phyloP scores from a whole-genome alignment of 176 grass and related monocot genomes.

The Triticum timopheevii region DNA sequence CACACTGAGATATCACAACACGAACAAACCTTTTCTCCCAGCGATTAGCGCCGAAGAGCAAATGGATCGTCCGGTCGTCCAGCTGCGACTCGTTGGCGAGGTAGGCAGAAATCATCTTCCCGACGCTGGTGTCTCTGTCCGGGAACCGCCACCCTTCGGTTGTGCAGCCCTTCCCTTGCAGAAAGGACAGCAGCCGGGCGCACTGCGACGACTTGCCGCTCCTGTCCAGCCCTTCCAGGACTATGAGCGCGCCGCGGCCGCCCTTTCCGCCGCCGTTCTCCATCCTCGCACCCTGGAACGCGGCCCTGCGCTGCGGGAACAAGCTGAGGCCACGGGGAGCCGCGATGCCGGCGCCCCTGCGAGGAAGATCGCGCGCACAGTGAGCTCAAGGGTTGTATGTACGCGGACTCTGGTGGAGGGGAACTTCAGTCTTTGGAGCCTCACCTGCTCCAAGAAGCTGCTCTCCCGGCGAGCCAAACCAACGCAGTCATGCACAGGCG shows the following conservation, averaged over 20 bases:
- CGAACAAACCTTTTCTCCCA: conserved; percentile 81
- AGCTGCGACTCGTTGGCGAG: conserved; percentile 79
- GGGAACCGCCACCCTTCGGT: conserved; percentile 81
- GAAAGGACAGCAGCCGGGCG: conserved; percentile 56
- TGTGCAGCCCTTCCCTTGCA: conserved; percentile 49
- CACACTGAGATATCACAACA: background rate
- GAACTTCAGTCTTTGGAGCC: background rate
- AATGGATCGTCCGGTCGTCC: conserved; percentile 77
- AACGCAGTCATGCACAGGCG: conserved; percentile 43
- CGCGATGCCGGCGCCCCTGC: conserved; percentile 23
- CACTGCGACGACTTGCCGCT: conserved; percentile 86
- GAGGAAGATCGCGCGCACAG: background rate
- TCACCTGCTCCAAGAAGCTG: conserved; percentile 35
- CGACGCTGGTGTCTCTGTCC: conserved; percentile 62
- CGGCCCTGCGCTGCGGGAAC: background rate
- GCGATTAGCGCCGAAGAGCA: conserved; percentile 92
- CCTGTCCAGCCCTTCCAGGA: conserved; percentile 79
- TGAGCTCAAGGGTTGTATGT: background rate
- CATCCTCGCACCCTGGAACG: conserved; percentile 47
- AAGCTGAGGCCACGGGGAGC: background rate
- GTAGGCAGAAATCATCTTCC: conserved; percentile 81
- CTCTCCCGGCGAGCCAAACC: conserved; percentile 20
- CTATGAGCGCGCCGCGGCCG: conserved; percentile 76
- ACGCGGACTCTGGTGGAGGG: background rate
- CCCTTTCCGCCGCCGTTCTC: conserved; percentile 6